These are phyloP conservation scores for Syzygium syzygioides DNA, from an alignment of 441 rosid genomes.

Conservation along the genomic window DNA sequence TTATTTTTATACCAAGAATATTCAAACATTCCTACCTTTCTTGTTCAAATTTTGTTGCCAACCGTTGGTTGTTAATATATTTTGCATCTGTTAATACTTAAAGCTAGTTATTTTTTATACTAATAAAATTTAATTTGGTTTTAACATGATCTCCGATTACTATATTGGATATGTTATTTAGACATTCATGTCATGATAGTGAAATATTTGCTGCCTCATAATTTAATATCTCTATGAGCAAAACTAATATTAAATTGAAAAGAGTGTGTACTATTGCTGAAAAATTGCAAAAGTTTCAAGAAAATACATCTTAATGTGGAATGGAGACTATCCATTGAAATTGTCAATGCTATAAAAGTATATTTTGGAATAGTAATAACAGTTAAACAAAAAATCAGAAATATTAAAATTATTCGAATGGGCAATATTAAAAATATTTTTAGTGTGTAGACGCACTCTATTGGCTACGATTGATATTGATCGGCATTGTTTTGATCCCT, in stretches of 20 bases:
- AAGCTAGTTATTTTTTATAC: background rate
- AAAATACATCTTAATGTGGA: background rate
- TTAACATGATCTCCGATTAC: background rate
- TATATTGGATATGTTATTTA: background rate
- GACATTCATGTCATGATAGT: accelerated
- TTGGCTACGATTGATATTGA: background rate
- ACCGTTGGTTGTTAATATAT: background rate
- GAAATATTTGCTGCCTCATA: background rate
- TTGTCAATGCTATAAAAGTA: background rate
- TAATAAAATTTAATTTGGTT: background rate
- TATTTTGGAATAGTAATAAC: background rate
- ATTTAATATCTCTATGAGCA: background rate
- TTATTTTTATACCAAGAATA: background rate
- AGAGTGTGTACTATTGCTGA: background rate
- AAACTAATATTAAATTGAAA: background rate
- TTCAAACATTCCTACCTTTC: background rate
- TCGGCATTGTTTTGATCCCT: no score
- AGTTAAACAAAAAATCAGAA: background rate
- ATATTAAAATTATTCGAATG: background rate
- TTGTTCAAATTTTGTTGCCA: background rate
- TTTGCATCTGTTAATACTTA: background rate
- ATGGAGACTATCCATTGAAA: background rate
- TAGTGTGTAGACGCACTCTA: background rate
- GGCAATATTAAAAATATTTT: no score
- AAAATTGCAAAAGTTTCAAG: background rate